Conservation (phyloP, 2,329 filamentous ascomycete genomes). For the Ascochyta fabae region DNA sequence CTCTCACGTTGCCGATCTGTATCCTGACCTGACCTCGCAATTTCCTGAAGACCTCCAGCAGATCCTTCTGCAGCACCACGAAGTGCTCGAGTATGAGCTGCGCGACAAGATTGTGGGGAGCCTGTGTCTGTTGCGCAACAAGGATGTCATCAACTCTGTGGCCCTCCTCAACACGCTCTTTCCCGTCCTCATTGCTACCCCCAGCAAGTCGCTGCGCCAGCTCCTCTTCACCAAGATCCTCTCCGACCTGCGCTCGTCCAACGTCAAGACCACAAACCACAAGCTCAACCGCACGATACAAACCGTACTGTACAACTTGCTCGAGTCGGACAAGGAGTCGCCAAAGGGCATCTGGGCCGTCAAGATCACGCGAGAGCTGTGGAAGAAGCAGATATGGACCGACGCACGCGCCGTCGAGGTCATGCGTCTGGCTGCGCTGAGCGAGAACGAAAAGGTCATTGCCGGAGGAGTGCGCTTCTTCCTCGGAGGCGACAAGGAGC, state of each 20-base stretch:
- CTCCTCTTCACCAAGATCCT: conserved; percentile 91
- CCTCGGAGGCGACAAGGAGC: conserved; percentile 92
- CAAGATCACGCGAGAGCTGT: conserved; percentile 92
- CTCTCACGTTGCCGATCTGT: conserved; percentile 92
- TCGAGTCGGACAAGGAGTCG: conserved; percentile 83
- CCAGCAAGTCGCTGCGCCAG: conserved; percentile 84
- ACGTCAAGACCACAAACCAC: conserved; percentile 88
- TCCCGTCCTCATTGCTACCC: conserved; percentile 88
- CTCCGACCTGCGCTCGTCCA: conserved; percentile 85
- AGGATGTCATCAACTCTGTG: conserved; percentile 88
- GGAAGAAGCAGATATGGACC: conserved; percentile 96
- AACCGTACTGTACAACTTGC: conserved; percentile 88
- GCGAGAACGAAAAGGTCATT: conserved; percentile 92
- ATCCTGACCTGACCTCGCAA: conserved; percentile 76
- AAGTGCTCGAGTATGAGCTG: conserved; percentile 79
- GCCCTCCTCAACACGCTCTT: conserved; percentile 87
- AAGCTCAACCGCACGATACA: conserved; percentile 92
- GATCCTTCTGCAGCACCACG: conserved; percentile 82
- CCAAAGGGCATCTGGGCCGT: conserved; percentile 93
- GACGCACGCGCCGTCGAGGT: conserved; percentile 95
- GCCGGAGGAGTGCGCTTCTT: conserved; percentile 91
- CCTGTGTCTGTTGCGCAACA: conserved; percentile 84
- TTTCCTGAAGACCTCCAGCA: conserved; percentile 84
- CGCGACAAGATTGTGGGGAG: conserved; percentile 94
- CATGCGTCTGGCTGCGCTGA: conserved; percentile 91